phyloP scores from a whole-genome alignment of 2,329 filamentous ascomycete species.

The Ophiognomonia clavigignenti-juglandacearum region DNA sequence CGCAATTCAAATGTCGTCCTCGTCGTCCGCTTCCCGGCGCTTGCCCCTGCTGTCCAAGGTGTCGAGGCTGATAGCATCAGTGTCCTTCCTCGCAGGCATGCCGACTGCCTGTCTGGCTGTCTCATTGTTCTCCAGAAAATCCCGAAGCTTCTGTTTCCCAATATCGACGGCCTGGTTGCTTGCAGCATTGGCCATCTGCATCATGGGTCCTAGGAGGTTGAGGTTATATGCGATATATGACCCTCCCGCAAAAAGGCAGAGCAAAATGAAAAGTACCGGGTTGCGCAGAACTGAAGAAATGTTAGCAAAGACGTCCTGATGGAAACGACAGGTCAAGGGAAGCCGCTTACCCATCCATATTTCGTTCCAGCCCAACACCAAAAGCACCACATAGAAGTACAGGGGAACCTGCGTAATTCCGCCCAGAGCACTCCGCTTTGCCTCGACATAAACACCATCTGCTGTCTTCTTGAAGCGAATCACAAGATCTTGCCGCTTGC shows the following conservation, averaged over 20 bases:
- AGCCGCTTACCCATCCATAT: slow-evolving; percentile 75
- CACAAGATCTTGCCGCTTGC: slow-evolving; percentile 85
- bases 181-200: slow-evolving; percentile 91
- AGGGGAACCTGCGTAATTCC: slow-evolving; percentile 89
- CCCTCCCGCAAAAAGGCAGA: slow-evolving; percentile 69
- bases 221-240: slow-evolving; percentile 90
- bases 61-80: slow-evolving; percentile 52
- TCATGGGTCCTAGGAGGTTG: slow-evolving; percentile 92
- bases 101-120: slow-evolving; percentile 77
- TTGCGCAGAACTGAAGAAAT: slow-evolving; percentile 73
- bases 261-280: slow-evolving; percentile 84
- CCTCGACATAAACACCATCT: slow-evolving; percentile 96
- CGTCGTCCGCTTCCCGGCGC: slow-evolving; percentile 40
- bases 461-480: slow-evolving; percentile 98
- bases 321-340: slow-evolving; percentile 10
- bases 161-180: slow-evolving; percentile 82
- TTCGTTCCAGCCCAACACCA: slow-evolving; percentile 98
- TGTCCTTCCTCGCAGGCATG: slow-evolving; percentile 53
- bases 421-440: slow-evolving; percentile 93
- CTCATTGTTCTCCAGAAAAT: slow-evolving; percentile 86
- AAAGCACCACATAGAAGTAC: slow-evolving; percentile 86
- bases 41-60: slow-evolving; percentile 56
- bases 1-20: slow-evolving; percentile 53
- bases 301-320: slow-evolving; percentile 9
- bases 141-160: slow-evolving; percentile 83